These are phyloP conservation scores for Penicillium argentinense DNA, from an alignment of 495 filamentous ascomycete species.

Conservation along the genomic window DNA sequence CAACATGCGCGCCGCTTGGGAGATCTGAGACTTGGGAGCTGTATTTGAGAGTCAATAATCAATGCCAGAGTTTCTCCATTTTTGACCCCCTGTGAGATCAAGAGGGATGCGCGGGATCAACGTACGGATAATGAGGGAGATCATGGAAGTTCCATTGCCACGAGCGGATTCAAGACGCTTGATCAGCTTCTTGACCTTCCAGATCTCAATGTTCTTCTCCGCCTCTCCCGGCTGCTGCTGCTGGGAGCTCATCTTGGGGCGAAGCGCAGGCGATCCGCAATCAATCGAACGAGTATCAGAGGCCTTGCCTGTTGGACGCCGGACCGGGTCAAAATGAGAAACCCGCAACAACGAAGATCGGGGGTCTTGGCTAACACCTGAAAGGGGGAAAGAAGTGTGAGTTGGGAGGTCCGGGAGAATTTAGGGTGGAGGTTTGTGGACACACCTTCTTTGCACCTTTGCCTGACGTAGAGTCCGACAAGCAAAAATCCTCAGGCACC, in stretches of 20 bases:
- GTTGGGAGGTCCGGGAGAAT: no score
- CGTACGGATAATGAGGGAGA: constrained; percentile 96
- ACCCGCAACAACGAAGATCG: constrained; percentile 23
- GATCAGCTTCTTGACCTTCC: constrained; percentile 96
- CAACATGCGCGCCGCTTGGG: constrained; percentile 96
- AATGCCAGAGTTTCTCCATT: no score
- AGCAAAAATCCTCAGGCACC: constrained; percentile 44
- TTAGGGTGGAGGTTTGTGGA: no score
- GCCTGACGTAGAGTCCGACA: constrained; percentile 39
- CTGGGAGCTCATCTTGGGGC: constrained; percentile 84
- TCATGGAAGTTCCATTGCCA: constrained; percentile 98
- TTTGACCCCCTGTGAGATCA: no score
- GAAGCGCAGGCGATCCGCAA: constrained; percentile 33
- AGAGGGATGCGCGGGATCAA: constrained; percentile 11
- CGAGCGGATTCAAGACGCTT: constrained; percentile 90
- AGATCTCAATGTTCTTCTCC: constrained; percentile 91
- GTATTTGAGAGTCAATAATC: constrained; percentile 16
- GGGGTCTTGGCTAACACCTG: constrained; percentile 15
- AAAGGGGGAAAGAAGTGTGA: constrained; percentile 1
- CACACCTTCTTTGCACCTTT: constrained; percentile 22
- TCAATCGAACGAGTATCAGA: constrained; percentile 27
- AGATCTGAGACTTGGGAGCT: constrained; percentile 98
- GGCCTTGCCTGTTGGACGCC: constrained; percentile 29
- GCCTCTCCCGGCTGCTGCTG: constrained; percentile 87
- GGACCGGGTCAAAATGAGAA: constrained; percentile 22